These are phyloP conservation scores for Puccinia coronata DNA, from an alignment of 1,284 basidiomycete species.

Conservation along the genomic window DNA sequence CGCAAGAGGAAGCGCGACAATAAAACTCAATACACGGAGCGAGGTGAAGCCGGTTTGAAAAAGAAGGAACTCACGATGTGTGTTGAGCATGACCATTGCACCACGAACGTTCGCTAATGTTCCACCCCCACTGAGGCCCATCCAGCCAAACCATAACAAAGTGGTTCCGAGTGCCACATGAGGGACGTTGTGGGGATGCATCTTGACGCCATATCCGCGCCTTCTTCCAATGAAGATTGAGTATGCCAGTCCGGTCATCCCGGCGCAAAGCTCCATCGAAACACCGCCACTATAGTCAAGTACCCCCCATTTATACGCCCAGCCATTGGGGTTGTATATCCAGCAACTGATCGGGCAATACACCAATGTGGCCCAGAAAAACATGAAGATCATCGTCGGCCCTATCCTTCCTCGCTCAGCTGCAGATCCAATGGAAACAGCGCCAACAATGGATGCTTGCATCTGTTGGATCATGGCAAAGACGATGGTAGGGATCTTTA, in stretches of 20 bases:
- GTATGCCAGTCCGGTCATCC: conserved; percentile 80
- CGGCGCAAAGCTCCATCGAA: conserved; percentile 89
- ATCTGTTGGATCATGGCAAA: conserved; percentile 52
- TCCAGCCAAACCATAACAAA: conserved; percentile 95
- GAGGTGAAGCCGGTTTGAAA: neutral
- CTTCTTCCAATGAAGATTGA: conserved; percentile 88
- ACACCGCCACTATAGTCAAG: conserved; percentile 90
- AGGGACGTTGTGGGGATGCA: conserved; percentile 87
- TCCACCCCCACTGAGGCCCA: conserved; percentile 70
- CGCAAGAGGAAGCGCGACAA: neutral
- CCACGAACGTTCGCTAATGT: conserved; percentile 88
- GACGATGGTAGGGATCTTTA: conserved; percentile 33
- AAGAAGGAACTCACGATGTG: conserved; percentile 63
- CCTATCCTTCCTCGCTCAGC: conserved; percentile 84
- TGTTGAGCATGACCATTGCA: conserved; percentile 81
- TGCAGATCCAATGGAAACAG: conserved; percentile 66
- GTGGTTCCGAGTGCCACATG: conserved; percentile 83
- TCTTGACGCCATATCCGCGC: conserved; percentile 79
- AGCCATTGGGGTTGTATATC: conserved; percentile 90
- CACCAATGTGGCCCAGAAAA: conserved; percentile 80
- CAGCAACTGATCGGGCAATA: conserved; percentile 81
- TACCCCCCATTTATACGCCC: conserved; percentile 87
- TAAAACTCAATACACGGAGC: neutral
- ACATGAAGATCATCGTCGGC: conserved; percentile 83
- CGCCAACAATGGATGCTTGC: conserved; percentile 63